Conservation (phyloP, 148 eudicot species). For the Rheum nobile region DNA sequence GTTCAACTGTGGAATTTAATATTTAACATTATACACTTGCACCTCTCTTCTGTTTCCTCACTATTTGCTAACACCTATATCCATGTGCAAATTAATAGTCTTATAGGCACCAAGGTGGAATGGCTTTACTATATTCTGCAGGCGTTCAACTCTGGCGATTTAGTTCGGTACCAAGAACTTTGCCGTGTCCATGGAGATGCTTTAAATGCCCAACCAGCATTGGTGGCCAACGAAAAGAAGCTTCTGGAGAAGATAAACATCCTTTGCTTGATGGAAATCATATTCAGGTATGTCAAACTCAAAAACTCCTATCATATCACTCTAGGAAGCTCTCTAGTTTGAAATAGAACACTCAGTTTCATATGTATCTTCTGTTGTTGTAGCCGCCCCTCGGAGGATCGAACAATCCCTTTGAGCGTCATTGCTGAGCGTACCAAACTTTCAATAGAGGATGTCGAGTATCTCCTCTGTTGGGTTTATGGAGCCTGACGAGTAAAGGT, state of each 20-base stretch:
- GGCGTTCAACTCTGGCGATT: constrained; percentile 85
- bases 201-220: constrained; percentile 78
- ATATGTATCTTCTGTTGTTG: constrained; percentile 9
- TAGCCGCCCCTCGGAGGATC: constrained; percentile 92
- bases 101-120: constrained; percentile 87
- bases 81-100: constrained; percentile 57
- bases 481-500: no score
- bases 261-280: constrained; percentile 97
- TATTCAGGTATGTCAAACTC: constrained; percentile 51
- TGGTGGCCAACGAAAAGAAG: constrained; percentile 81
- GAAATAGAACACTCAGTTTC: neutral
- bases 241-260: constrained; percentile 88
- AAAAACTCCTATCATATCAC: neutral
- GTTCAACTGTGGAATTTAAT: neutral
- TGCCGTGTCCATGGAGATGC: constrained; percentile 79
- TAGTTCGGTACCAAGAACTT: constrained; percentile 81
- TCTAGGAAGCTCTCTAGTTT: neutral
- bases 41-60: neutral
- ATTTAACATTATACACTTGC: neutral
- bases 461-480: no score
- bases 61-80: neutral
- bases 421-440: constrained; percentile 86
- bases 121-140: constrained; percentile 92
- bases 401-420: constrained; percentile 73
- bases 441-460: constrained; percentile 77